A percentile compares a stretch with the other conserved stretches of the same genome.
These are phyloP conservation scores for Ramularia endophylla DNA, from an alignment of 2,329 filamentous ascomycete species.

Conservation along the genomic window DNA sequence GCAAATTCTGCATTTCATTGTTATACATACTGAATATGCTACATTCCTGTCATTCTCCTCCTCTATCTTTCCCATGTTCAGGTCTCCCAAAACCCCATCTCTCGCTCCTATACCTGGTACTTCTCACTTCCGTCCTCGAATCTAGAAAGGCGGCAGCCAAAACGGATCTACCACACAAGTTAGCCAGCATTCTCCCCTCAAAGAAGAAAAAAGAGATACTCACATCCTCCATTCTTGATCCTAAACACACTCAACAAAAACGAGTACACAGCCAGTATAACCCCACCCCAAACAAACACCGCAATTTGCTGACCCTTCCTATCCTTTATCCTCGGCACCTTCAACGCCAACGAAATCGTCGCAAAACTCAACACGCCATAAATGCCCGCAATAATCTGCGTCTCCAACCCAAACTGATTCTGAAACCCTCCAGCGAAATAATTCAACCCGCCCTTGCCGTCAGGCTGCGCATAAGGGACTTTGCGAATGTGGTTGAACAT, in stretches of 20 bases:
- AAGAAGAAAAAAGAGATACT: too few species aligned
- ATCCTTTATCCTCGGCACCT: conserved; percentile 83
- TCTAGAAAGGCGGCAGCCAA: conserved; percentile 79
- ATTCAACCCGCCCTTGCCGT: conserved; percentile 76
- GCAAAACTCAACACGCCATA: conserved; percentile 84
- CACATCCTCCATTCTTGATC: conserved; percentile 79
- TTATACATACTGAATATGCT: too few species aligned
- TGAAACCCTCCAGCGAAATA: conserved; percentile 93
- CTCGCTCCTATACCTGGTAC: too few species aligned
- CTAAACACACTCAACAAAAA: conserved; percentile 92
- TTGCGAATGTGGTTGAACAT: conserved; percentile 99
- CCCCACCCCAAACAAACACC: conserved; percentile 69
- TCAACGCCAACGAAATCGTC: conserved; percentile 82
- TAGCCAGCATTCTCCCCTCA: too few species aligned
- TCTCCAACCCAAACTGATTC: conserved; percentile 89
- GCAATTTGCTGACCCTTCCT: conserved; percentile 71
- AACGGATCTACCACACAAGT: conserved; percentile 58
- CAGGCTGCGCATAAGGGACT: conserved; percentile 82
- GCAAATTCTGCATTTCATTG: too few species aligned
- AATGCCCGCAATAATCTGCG: conserved; percentile 87
- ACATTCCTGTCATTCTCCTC: too few species aligned
- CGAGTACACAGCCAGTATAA: conserved; percentile 82
- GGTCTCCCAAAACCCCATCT: too few species aligned
- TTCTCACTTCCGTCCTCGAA: not conserved
- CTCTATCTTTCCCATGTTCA: too few species aligned